These are phyloP conservation scores for Sporisorium exsertum DNA, from an alignment of 1,284 basidiomycete species.

Conservation along the genomic window DNA sequence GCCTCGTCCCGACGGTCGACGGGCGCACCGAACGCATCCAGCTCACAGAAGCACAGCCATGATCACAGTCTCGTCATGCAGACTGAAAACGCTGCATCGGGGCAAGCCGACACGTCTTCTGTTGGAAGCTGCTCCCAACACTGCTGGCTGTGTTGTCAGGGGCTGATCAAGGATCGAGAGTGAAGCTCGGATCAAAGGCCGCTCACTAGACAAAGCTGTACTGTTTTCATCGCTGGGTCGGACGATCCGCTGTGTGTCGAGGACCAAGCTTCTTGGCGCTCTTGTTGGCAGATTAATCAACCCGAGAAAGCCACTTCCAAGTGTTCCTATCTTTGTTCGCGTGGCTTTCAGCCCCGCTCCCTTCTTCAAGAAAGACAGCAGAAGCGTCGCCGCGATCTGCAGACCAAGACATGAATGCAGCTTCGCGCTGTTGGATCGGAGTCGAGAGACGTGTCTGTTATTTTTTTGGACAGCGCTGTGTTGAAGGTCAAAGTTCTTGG, in stretches of 20 bases:
- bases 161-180: background rate
- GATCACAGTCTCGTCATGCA: background rate
- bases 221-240: background rate
- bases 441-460: background rate
- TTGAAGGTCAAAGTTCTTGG: conserved; percentile 18
- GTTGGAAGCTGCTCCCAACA: background rate
- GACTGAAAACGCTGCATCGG: background rate
- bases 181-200: background rate
- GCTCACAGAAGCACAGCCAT: background rate
- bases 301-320: background rate
- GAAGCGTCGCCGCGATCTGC: background rate
- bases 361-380: background rate
- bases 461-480: conserved; percentile 1
- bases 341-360: conserved; percentile 4
- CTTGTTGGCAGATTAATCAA: conserved; percentile 1
- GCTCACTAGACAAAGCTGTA: background rate
- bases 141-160: background rate
- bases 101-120: background rate
- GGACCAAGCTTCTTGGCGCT: conserved; percentile 42
- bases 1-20: background rate
- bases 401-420: background rate
- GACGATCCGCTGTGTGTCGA: background rate
- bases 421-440: conserved; percentile 13
- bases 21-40: background rate
- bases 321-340: background rate